Percentiles rank a stretch among this genome's conserved stretches.
Conservation (phyloP, 1,284 basidiomycete genomes). For the Heterobasidion annosum region DNA sequence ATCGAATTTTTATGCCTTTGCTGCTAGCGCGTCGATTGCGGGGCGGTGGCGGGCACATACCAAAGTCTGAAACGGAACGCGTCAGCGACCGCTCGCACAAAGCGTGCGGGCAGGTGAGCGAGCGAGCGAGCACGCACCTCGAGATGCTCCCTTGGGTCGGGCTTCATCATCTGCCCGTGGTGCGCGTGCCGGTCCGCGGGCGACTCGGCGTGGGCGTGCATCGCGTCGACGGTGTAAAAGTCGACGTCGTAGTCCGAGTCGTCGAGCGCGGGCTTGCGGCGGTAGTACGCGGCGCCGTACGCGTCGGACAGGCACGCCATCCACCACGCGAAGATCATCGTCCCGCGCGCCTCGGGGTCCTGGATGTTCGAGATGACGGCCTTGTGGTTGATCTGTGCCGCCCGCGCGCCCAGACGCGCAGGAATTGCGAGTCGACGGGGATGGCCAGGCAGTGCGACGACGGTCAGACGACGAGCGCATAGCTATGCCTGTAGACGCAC, state of each 20-base stretch:
- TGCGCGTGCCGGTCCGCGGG: conserved; percentile 22
- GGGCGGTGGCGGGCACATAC: conserved; percentile 15
- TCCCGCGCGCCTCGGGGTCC: conserved; percentile 64
- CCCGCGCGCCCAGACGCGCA: neutral
- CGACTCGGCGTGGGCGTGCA: conserved; percentile 14
- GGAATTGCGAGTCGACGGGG: no score
- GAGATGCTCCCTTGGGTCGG: conserved; percentile 64
- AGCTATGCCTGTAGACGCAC: conserved; percentile 24
- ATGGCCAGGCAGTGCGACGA: no score
- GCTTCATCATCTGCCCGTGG: conserved; percentile 39
- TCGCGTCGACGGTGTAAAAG: conserved; percentile 67
- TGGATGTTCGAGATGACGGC: conserved; percentile 59
- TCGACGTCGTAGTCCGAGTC: conserved; percentile 69
- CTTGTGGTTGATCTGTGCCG: conserved; percentile 66
- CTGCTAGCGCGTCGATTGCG: no score
- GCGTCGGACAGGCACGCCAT: conserved; percentile 53
- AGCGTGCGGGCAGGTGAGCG: no score
- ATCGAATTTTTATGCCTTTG: no score
- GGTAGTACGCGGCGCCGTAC: conserved; percentile 49
- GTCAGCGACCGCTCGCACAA: no score
- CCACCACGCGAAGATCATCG: conserved; percentile 84
- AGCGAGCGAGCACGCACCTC: conserved; percentile 37
- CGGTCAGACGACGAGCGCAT: neutral
- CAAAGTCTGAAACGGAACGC: conserved; percentile 21
- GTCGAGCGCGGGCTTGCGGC: conserved; percentile 47